phyloP scores from a whole-genome alignment of 768 basidiomycete genomes.

The Russula sp. region DNA sequence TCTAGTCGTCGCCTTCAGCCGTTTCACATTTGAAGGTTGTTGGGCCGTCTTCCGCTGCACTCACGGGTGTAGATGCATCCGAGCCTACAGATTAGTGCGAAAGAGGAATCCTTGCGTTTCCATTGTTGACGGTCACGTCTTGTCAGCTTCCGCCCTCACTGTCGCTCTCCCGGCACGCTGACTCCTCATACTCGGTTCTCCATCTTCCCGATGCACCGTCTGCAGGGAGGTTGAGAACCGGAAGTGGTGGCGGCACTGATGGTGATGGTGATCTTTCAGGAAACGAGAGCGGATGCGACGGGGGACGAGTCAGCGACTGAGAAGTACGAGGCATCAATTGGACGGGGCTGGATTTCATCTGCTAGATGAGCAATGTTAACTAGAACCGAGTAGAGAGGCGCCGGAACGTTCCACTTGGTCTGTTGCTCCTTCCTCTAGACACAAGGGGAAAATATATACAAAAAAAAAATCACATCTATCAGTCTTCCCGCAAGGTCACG shows the following conservation, averaged over 20 bases:
- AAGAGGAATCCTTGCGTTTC: neutral
- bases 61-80: neutral
- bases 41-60: neutral
- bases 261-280: slow-evolving; percentile 2
- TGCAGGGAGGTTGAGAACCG: neutral
- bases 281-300: neutral
- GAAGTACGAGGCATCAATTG: neutral
- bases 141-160: slow-evolving; percentile 3
- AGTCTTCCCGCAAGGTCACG: slow-evolving; percentile 8
- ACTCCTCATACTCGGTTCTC: neutral
- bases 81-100: neutral
- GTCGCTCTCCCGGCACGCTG: neutral
- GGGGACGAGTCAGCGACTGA: neutral
- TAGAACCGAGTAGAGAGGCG: slow-evolving; percentile 8
- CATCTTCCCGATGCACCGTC: neutral
- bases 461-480: slow-evolving; percentile 2
- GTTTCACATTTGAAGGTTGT: neutral
- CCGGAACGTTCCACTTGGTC: slow-evolving; percentile 12
- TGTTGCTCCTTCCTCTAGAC: slow-evolving; percentile 15
- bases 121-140: slow-evolving; percentile 6
- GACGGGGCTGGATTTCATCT: slow-evolving; percentile 1
- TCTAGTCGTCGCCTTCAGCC: slow-evolving; percentile 1
- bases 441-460: neutral
- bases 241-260: neutral
- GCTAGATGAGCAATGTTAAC: slow-evolving; percentile 10